These are phyloP conservation scores for Sodiomyces alkalinus DNA, from an alignment of 2,329 filamentous ascomycete species.

Conservation along the genomic window DNA sequence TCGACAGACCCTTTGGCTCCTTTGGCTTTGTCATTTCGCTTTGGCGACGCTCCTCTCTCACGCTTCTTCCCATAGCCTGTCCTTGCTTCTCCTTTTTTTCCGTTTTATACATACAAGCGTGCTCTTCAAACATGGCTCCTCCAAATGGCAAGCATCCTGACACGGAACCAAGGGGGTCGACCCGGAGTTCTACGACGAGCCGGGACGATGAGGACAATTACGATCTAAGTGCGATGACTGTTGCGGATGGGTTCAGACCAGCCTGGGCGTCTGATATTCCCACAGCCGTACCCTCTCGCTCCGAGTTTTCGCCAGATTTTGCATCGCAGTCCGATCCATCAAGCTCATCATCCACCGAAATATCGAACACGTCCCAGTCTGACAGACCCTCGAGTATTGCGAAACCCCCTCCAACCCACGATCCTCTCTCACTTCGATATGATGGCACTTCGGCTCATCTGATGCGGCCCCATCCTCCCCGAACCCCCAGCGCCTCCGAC, in stretches of 20 bases:
- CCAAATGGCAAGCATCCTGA: too few relatives aligned
- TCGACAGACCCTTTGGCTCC: too few relatives aligned
- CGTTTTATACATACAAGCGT: too few relatives aligned
- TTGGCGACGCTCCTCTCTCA: too few relatives aligned
- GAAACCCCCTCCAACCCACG: constrained; percentile 33
- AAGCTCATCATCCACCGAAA: constrained; percentile 4
- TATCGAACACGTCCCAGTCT: constrained; percentile 8
- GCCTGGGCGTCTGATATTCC: too few relatives aligned
- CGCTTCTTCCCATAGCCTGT: too few relatives aligned
- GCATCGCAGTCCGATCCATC: too few relatives aligned
- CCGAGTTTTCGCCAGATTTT: too few relatives aligned
- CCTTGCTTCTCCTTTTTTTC: too few relatives aligned
- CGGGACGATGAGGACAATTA: constrained; percentile 30
- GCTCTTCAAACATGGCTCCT: too few relatives aligned
- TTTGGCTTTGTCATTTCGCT: too few relatives aligned
- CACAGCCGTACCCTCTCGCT: too few relatives aligned
- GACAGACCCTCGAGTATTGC: constrained; percentile 38
- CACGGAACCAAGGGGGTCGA: constrained; percentile 3
- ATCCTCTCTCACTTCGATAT: constrained; percentile 35
- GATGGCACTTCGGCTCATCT: constrained; percentile 21
- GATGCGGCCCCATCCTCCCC: constrained; percentile 8
- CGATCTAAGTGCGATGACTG: constrained; percentile 30
- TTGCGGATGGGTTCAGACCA: constrained; percentile 38
- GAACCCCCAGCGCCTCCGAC: constrained; percentile 18
- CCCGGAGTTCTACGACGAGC: constrained; percentile 4